Base-by-base conservation (phyloP, 2,329 filamentous ascomycete species). In the Phaeoacremonium minimum region DNA sequence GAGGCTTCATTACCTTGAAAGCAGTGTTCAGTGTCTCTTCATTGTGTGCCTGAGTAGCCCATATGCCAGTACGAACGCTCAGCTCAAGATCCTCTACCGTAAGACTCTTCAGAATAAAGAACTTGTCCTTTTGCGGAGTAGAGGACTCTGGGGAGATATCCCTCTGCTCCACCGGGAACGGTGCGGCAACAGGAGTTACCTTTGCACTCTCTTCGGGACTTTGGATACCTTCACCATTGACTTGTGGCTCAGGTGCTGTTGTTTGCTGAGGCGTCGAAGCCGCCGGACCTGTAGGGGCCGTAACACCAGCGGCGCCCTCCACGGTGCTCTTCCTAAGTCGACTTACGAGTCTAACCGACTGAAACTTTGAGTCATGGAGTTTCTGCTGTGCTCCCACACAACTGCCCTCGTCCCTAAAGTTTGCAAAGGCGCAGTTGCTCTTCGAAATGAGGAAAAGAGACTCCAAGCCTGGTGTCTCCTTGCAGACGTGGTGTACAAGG, bases 351-450 rank as follows among this genome's bases (percentile, higher is more conserved):
- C 87, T 78, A 14, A 93, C 85, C 0, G 87, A 83, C 49, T 91
- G 80, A 49, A 96, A 96, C 38, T 84, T 83, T 2, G 89, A 95
- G 52, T 97, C 90, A 57, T 97, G 88, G 30, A 97, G 84, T 47
- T 87, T 81, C 31, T 80, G 75, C 66, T 95, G 87, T 0, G 91
- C 91, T 7, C 77, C 72, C 6, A 76, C 64, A 54, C 89, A 96
- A 5, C 80, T 79, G 4, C 70, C 64, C 50, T 95, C 89, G 34
- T 87, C 85, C 44, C 83, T 86, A 58, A 94, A 97, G 54, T 97
- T 97, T 46, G 95, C 88, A 64, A 97, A 97, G 0, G 90, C 91
- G 53, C 91, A 97, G 55, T 96, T 96, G 57, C 90, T 96, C 59
- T 96, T 96, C 0, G 90, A 91, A 28, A 97, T 97, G 22, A 97